Evolutionary conservation across 345 rosid species (phyloP).

Genomic region (Aethionema arabicum): DNA sequence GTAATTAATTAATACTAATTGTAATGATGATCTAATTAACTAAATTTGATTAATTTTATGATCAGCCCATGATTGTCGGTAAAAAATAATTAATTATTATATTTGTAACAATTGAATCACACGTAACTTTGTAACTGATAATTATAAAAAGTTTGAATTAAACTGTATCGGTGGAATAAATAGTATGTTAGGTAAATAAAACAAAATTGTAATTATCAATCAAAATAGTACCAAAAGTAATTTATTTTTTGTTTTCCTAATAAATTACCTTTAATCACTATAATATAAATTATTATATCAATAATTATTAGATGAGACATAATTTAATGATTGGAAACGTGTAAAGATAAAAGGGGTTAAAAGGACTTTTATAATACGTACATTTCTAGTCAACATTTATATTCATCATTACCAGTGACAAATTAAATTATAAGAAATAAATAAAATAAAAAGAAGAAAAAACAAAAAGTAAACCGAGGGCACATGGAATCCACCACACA

Average conservation of each 20-base stretch:
- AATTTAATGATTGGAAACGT: constrained; percentile 27
- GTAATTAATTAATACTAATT: not conserved
- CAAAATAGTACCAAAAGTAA: too few relatives aligned
- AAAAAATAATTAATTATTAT: constrained; percentile 9
- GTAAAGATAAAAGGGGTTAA: not conserved
- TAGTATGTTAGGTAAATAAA: too few relatives aligned
- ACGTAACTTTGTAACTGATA: too few relatives aligned
- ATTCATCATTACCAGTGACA: constrained; percentile 1
- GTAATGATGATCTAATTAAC: constrained; percentile 17
- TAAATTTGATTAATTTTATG: constrained; percentile 15
- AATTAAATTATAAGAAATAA: not conserved
- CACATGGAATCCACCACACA: constrained; percentile 21
- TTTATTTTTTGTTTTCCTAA: too few relatives aligned
- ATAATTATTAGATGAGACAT: constrained; percentile 6
- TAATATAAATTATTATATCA: too few relatives aligned
- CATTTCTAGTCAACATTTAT: constrained; percentile 17
- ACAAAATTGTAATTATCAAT: too few relatives aligned
- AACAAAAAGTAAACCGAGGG: constrained; percentile 20
- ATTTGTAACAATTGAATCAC: not conserved
- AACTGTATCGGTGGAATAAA: too few relatives aligned
- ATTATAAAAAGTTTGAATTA: too few relatives aligned
- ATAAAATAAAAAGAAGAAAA: constrained; percentile 5
- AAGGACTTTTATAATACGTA: constrained; percentile 24
- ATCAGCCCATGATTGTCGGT: constrained; percentile 32
- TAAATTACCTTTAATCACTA: too few relatives aligned